Evolutionary conservation across 2,329 filamentous ascomycete species (phyloP).

Genomic region (Penicillium sclerotigenum): DNA sequence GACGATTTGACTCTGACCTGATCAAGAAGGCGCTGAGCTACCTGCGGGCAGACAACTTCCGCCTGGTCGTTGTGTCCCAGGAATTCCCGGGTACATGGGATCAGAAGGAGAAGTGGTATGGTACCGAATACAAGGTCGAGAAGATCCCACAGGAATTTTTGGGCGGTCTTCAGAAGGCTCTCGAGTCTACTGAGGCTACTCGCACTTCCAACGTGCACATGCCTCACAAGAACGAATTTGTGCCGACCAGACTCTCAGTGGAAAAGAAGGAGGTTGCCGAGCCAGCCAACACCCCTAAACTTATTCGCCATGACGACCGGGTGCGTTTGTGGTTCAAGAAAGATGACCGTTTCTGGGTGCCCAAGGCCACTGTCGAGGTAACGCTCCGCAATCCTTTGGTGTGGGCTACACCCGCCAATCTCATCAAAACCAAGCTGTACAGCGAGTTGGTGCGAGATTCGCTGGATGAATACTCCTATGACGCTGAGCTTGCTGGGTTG

Average conservation of each 20-base stretch:
- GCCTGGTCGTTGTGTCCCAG: slow-evolving; percentile 77
- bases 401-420: slow-evolving; percentile 73
- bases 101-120: slow-evolving; percentile 93
- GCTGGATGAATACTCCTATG: slow-evolving; percentile 89
- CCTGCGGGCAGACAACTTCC: slow-evolving; percentile 83
- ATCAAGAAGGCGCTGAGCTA: slow-evolving; percentile 72
- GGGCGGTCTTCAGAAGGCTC: slow-evolving; percentile 64
- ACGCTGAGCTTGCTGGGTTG: slow-evolving; percentile 87
- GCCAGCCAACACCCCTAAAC: slow-evolving; percentile 68
- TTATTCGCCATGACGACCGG: slow-evolving; percentile 79
- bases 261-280: slow-evolving; percentile 87
- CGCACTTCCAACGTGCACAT: slow-evolving; percentile 73
- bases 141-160: slow-evolving; percentile 75
- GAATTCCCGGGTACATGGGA: slow-evolving; percentile 82
- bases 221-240: slow-evolving; percentile 92
- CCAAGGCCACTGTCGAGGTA: slow-evolving; percentile 83
- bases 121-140: slow-evolving; percentile 85
- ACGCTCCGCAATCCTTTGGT: slow-evolving; percentile 75
- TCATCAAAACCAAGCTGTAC: slow-evolving; percentile 75
- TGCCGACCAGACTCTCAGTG: slow-evolving; percentile 87
- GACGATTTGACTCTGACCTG: slow-evolving; percentile 73
- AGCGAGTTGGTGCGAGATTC: slow-evolving; percentile 84
- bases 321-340: slow-evolving; percentile 96
- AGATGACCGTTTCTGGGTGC: slow-evolving; percentile 97
- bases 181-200: slow-evolving; percentile 54